Base-by-base conservation (phyloP, 2,329 filamentous ascomycete species). In the Didymella exigua region DNA sequence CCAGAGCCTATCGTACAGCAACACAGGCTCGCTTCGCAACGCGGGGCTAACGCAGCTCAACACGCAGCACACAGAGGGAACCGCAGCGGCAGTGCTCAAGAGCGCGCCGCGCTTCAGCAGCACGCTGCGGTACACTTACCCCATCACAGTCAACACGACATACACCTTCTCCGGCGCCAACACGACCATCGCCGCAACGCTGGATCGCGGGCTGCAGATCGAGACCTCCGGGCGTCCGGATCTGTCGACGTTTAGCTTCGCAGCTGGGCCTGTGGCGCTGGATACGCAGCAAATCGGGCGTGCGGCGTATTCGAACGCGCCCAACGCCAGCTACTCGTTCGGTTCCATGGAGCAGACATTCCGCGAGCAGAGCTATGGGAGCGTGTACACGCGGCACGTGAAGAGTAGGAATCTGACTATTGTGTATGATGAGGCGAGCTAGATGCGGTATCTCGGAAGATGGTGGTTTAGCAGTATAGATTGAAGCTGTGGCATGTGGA, bases 131-230 rank as follows among this genome's bases (percentile, higher is more conserved):
- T 49, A 49, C 23, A 49, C 37, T 5, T 49, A 49, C 38, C 47
- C 47, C 6, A 34, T 49, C 16, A 42, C 37, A 6, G 47, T 49
- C 13, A 49, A 36, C 23, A 42, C 37, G 8, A 36, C 37, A 5
- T 49, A 49, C 13, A 49, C 38, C 5, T 49, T 49, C 24, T 49
- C 47, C n/a, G 47, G 47, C 19, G 36, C 47, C 16, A 49, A 49
- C 7, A 43, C 38, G 3, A 49, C 47, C 3, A 49, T 49, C 23
- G 37, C 42, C 4, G 47, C 47, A 2, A 23, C 38, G 10, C 29
- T 49, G 13, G 37, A 49, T 34, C 47, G 38, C 9, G 47, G 29
- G 14, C 9, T 49, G 29, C n/a, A 49, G 21, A 43, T 49, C 23
- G 42, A 30, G 4, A 43, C 47, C 18, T 49, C 47, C 5, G 47